A percentile compares a stretch with the other conserved stretches of the same genome.
Evolutionary conservation across 164 flowering plant species (phyloP).

Genomic region (Nymphaea colorata): DNA sequence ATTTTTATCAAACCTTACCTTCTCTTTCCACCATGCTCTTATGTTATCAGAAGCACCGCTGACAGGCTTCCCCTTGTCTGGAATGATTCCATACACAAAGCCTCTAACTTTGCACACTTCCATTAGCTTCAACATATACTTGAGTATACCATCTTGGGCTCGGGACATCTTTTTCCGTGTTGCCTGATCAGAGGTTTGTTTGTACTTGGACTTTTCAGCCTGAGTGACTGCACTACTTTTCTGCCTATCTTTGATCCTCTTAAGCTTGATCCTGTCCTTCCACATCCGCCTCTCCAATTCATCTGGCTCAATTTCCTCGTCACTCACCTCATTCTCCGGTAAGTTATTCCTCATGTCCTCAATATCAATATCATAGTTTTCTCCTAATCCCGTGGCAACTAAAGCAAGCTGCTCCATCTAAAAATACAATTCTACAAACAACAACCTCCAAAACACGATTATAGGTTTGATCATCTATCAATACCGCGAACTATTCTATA

Average conservation of each 20-base stretch:
- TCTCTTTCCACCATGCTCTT: conserved; percentile 63
- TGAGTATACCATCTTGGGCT: conserved; percentile 56
- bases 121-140: conserved; percentile 59
- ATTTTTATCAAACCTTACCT: conserved; percentile 43
- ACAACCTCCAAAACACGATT: too few relatives aligned
- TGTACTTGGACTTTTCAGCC: conserved; percentile 14
- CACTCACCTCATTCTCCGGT: conserved; percentile 31
- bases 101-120: conserved; percentile 59
- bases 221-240: conserved; percentile 14
- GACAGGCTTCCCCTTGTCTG: conserved; percentile 62
- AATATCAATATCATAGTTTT: conserved; percentile 21
- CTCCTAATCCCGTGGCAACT: conserved; percentile 10
- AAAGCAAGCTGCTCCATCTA: conserved; percentile 13
- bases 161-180: conserved; percentile 36
- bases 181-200: conserved; percentile 14
- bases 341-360: conserved; percentile 20
- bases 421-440: background rate
- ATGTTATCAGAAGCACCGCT: conserved; percentile 59
- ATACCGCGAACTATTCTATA: too few relatives aligned
- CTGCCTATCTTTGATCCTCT: conserved; percentile 24
- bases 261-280: conserved; percentile 30
- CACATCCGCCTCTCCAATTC: conserved; percentile 35
- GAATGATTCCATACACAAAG: conserved; percentile 57
- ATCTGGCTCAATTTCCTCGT: conserved; percentile 34
- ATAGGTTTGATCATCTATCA: too few relatives aligned